Conservation (phyloP, 805 yeast genomes). For the Lachancea meyersii region DNA sequence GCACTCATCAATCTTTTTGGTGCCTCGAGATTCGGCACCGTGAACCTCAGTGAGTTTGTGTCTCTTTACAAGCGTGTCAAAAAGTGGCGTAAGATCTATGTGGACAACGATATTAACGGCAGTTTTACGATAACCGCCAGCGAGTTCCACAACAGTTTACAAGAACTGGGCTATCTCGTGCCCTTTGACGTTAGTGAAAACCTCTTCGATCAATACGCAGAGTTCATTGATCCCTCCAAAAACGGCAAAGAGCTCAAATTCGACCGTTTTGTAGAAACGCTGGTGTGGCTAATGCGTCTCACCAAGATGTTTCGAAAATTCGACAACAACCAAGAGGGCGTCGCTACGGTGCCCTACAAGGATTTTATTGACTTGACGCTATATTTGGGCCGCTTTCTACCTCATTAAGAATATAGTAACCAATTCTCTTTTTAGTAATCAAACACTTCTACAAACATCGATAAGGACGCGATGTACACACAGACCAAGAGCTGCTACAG, state of each 20-base stretch:
- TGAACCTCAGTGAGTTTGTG: conserved; percentile 30
- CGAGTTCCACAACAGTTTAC: conserved; percentile 32
- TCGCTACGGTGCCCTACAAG: conserved; percentile 58
- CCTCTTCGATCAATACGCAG: conserved; percentile 33
- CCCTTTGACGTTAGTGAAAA: conserved; percentile 33
- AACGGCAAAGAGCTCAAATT: conserved; percentile 48
- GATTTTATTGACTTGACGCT: conserved; percentile 54
- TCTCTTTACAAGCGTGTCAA: conserved; percentile 32
- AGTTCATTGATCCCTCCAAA: conserved; percentile 24
- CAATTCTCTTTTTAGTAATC: not conserved
- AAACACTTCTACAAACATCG: no score
- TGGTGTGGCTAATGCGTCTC: conserved; percentile 68
- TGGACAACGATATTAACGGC: conserved; percentile 32
- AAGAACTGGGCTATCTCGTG: conserved; percentile 31
- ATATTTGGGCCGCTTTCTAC: conserved; percentile 33
- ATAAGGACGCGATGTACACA: no score
- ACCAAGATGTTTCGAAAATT: conserved; percentile 74
- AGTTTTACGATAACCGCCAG: conserved; percentile 28
- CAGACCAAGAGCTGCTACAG: no score
- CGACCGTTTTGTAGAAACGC: conserved; percentile 74
- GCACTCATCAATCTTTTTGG: conserved; percentile 33
- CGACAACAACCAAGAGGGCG: conserved; percentile 69
- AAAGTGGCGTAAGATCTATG: conserved; percentile 33
- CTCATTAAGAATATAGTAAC: conserved; percentile 16
- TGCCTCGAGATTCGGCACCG: conserved; percentile 32